Percentiles rank a stretch among this genome's conserved stretches.
Evolutionary conservation across 2,329 filamentous ascomycete species (phyloP).

Genomic region (Cytospora piceicola): DNA sequence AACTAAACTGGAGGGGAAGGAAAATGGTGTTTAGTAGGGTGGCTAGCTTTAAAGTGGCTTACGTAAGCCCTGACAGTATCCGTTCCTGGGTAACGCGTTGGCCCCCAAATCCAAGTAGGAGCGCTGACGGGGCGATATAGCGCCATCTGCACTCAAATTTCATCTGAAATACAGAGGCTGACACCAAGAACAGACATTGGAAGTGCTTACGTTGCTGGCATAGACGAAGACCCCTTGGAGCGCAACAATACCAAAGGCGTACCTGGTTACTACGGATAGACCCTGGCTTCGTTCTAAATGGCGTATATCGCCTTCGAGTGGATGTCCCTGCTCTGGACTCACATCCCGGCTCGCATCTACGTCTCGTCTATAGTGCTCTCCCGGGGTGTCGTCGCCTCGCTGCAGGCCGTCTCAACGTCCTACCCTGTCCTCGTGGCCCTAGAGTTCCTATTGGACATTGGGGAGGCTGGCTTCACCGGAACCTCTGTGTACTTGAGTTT

Average conservation of each 20-base stretch:
- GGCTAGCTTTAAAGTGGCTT: no score
- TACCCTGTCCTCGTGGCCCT: constrained; percentile 63
- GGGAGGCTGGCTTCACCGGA: constrained; percentile 68
- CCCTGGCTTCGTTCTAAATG: constrained; percentile 64
- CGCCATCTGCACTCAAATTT: neutral
- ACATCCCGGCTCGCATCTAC: constrained; percentile 64
- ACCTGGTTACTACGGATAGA: constrained; percentile 61
- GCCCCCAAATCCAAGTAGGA: constrained; percentile 2
- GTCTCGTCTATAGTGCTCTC: constrained; percentile 67
- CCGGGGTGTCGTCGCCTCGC: constrained; percentile 79
- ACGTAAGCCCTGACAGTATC: no score
- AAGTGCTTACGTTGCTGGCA: constrained; percentile 66
- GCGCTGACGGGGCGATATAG: neutral
- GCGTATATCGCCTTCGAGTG: constrained; percentile 68
- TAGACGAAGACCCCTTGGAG: constrained; percentile 59
- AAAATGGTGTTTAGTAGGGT: no score
- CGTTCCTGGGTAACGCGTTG: constrained; percentile 13
- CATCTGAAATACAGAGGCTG: neutral
- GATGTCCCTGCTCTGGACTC: constrained; percentile 65
- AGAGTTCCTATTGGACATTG: constrained; percentile 62
- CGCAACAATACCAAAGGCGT: constrained; percentile 43
- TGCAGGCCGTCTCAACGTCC: constrained; percentile 69
- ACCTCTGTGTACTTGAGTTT: constrained; percentile 68
- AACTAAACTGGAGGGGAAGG: no score
- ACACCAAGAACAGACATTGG: constrained; percentile 55